Base-by-base conservation (phyloP, 495 filamentous ascomycete species). In the Trichoderma orchidacearum region DNA sequence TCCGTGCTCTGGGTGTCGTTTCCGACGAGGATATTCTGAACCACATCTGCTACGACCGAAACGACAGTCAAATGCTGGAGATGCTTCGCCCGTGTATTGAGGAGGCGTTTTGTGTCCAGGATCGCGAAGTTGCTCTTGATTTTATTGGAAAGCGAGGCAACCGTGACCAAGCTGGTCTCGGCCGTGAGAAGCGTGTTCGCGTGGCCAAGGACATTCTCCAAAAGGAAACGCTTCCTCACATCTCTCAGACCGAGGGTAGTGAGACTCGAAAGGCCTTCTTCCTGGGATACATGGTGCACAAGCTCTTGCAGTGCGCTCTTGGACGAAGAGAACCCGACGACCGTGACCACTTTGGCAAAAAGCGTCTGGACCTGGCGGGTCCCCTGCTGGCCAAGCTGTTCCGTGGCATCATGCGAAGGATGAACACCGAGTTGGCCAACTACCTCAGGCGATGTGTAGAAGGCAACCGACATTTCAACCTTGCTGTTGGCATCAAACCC, bases 291-390 rank as follows among this genome's bases (percentile, higher is more conserved):
- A 97, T 99, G 94, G 87, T 96, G 41, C 90, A 97, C 69, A 82
- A 88, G 64, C 80, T 99, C 59, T 77, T 99, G 2, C 90, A 95
- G 65, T 95, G 89, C 67, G 86, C 87, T 38, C 76, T 97, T 18
- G 93, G 93, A 41, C 85, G 94, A 55, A 82, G 87, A 45, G 94
- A 96, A 63, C 85, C 87, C 17, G 93, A 99, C 61, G 93, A 99
- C 64, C 87, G 93, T 72, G 93, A 99, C 73, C 94, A 99, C 67
- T 97, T 99, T 61, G 93, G 93, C 63, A 97, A 97, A 79, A 99
- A 99, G 76, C 83, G 93, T 58, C 77, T 99, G 27, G 93, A 99
- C 71, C 76, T 99, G 62, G 93, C 94, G 60, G 93, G 93, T 54
- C 93, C 94, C 28, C 77, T 99, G 36, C 78, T 99, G 36, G 92